These are phyloP conservation scores for Acanthamoeba castellanii DNA, from an alignment of 208 protist species.

Conservation along the genomic window DNA sequence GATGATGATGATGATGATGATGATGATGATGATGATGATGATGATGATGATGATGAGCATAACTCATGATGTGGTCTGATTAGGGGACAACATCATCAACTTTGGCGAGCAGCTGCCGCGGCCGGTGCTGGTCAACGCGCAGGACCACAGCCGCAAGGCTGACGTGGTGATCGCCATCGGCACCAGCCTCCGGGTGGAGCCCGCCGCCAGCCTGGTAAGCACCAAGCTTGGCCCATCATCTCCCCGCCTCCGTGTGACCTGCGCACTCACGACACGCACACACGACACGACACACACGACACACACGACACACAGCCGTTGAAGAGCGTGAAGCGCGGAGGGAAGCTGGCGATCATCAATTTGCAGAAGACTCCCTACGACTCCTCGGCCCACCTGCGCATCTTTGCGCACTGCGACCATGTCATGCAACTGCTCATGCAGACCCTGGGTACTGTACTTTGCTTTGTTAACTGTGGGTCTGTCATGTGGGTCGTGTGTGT, in stretches of 20 bases:
- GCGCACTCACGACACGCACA: background rate
- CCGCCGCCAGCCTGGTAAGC: constrained; percentile 48
- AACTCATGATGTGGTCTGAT: background rate
- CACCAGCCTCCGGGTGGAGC: constrained; percentile 46
- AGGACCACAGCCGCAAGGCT: background rate
- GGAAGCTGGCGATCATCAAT: constrained; percentile 78
- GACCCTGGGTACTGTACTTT: background rate
- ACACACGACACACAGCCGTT: background rate
- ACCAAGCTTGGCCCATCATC: background rate
- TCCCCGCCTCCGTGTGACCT: background rate
- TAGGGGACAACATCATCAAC: constrained; percentile 76
- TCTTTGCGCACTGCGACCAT: constrained; percentile 50
- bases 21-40: no score
- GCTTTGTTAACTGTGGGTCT: no score
- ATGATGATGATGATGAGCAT: background rate
- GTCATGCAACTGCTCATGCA: constrained; percentile 40
- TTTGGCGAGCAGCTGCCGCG: constrained; percentile 75
- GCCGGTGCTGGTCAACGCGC: background rate
- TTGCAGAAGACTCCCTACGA: constrained; percentile 76
- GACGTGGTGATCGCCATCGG: constrained; percentile 60
- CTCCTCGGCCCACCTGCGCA: background rate
- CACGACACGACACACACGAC: background rate
- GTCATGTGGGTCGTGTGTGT: no score
- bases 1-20: no score
- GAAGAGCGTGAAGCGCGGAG: constrained; percentile 66